phyloP scores from a whole-genome alignment of 768 basidiomycete species.

The Mycena amicta region DNA sequence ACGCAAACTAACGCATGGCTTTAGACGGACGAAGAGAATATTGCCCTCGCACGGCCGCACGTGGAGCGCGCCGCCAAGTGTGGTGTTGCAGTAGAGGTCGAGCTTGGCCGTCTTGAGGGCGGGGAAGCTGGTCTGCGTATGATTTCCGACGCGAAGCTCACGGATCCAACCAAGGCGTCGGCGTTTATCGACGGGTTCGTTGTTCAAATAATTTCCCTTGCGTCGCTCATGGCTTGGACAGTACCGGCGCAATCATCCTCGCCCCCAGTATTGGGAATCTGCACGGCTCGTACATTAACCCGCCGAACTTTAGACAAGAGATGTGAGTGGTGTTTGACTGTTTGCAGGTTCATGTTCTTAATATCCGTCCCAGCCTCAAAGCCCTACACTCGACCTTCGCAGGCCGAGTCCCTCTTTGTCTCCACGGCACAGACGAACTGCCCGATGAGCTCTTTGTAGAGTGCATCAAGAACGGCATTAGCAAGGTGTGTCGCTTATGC shows the following conservation, averaged over 20 bases:
- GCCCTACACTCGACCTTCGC: constrained; percentile 39
- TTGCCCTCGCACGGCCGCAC: constrained; percentile 44
- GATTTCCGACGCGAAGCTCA: constrained; percentile 51
- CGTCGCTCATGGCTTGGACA: constrained; percentile 14
- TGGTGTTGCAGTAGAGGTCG: constrained; percentile 49
- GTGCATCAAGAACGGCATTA: constrained; percentile 49
- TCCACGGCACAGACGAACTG: constrained; percentile 50
- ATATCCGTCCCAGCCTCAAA: constrained; percentile 32
- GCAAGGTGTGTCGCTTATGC: constrained; percentile 34
- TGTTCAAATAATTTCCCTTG: neutral
- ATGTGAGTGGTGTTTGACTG: constrained; percentile 32
- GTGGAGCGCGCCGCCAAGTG: constrained; percentile 43
- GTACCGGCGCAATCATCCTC: constrained; percentile 47
- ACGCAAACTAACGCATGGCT: neutral
- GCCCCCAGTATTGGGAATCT: constrained; percentile 53
- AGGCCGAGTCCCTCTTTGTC: constrained; percentile 39
- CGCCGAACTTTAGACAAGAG: constrained; percentile 47
- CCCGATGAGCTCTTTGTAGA: constrained; percentile 46
- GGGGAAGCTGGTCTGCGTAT: constrained; percentile 51
- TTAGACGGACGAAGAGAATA: constrained; percentile 52
- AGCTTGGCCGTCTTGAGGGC: constrained; percentile 50
- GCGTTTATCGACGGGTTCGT: constrained; percentile 41
- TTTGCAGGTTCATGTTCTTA: neutral
- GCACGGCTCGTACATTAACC: constrained; percentile 47
- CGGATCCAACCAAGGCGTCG: constrained; percentile 44